Evolutionary conservation across 768 basidiomycete species (phyloP).

Genomic region (Russula vinacea): DNA sequence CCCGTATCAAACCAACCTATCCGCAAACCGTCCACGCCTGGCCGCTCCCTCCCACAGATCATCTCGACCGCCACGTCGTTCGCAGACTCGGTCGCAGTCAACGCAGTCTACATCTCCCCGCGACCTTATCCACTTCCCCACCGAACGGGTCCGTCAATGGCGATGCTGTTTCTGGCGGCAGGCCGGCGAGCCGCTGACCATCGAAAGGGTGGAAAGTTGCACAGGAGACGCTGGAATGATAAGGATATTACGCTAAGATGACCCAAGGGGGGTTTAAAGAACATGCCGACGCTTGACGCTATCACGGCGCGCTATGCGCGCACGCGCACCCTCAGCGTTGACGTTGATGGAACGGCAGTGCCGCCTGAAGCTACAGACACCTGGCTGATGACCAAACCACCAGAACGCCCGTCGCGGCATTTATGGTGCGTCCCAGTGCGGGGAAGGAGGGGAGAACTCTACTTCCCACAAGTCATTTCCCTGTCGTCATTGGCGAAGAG

Average conservation of each 20-base stretch:
- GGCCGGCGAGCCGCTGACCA: constrained; percentile 56
- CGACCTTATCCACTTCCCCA: constrained; percentile 46
- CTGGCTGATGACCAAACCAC: constrained; percentile 60
- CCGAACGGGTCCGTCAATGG: constrained; percentile 43
- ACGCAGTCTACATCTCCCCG: constrained; percentile 70
- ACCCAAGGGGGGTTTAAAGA: constrained; percentile 78
- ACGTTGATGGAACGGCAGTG: constrained; percentile 58
- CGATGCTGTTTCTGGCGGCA: constrained; percentile 20
- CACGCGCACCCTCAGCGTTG: constrained; percentile 56
- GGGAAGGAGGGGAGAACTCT: not conserved
- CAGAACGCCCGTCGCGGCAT: constrained; percentile 83
- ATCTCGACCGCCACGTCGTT: constrained; percentile 36
- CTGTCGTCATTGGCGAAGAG: constrained; percentile 66
- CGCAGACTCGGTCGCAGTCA: constrained; percentile 64
- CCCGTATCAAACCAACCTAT: not conserved
- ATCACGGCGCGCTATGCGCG: constrained; percentile 79
- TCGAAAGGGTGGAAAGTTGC: constrained; percentile 65
- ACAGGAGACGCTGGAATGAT: constrained; percentile 45
- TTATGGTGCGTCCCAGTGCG: constrained; percentile 54
- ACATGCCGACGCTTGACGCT: constrained; percentile 79
- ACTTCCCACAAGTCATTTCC: not conserved
- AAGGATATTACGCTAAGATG: constrained; percentile 33
- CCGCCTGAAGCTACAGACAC: constrained; percentile 77
- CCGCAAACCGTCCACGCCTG: constrained; percentile 60
- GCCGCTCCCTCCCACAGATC: constrained; percentile 62